These are phyloP conservation scores for Lactifluus echinatus DNA, from an alignment of 768 basidiomycete species.

Conservation along the genomic window DNA sequence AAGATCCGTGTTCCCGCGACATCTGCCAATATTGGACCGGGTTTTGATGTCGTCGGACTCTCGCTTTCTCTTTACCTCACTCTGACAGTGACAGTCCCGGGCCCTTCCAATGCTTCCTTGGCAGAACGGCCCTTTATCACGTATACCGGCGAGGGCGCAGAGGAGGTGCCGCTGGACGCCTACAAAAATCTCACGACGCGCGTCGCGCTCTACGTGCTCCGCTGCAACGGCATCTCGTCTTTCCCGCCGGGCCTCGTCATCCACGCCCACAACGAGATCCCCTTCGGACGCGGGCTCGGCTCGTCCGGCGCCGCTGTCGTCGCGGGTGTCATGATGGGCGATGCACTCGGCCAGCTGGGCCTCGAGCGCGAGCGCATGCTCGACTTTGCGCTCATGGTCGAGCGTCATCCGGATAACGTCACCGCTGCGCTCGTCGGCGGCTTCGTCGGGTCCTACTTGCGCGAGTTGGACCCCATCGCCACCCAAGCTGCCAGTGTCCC, in stretches of 20 bases:
- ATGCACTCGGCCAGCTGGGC: conserved; percentile 66
- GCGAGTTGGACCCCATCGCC: conserved; percentile 77
- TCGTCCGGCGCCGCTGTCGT: conserved; percentile 99
- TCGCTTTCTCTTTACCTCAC: conserved; percentile 83
- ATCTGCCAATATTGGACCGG: conserved; percentile 96
- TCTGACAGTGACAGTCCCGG: conserved; percentile 49
- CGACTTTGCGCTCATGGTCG: conserved; percentile 98
- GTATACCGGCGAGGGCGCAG: conserved; percentile 83
- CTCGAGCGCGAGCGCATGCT: conserved; percentile 68
- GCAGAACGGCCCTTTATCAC: conserved; percentile 47
- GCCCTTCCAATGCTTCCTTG: conserved; percentile 18
- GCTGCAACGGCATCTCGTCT: conserved; percentile 64
- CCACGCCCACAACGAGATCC: conserved; percentile 85
- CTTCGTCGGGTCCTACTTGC: conserved; percentile 92
- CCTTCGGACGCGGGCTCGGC: conserved; percentile 94
- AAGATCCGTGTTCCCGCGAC: conserved; percentile 90
- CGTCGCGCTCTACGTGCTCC: conserved; percentile 95
- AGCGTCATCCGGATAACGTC: conserved; percentile 98
- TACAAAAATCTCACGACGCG: conserved; percentile 98
- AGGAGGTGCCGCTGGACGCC: conserved; percentile 85
- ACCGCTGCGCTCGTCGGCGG: conserved; percentile 95
- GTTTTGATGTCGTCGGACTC: conserved; percentile 98
- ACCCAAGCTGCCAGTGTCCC: conserved; percentile 84
- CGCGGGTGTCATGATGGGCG: conserved; percentile 86
- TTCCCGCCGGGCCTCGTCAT: conserved; percentile 76